Base-by-base conservation (phyloP, 1,284 basidiomycete species). In the Coniferiporia sulphurascens region DNA sequence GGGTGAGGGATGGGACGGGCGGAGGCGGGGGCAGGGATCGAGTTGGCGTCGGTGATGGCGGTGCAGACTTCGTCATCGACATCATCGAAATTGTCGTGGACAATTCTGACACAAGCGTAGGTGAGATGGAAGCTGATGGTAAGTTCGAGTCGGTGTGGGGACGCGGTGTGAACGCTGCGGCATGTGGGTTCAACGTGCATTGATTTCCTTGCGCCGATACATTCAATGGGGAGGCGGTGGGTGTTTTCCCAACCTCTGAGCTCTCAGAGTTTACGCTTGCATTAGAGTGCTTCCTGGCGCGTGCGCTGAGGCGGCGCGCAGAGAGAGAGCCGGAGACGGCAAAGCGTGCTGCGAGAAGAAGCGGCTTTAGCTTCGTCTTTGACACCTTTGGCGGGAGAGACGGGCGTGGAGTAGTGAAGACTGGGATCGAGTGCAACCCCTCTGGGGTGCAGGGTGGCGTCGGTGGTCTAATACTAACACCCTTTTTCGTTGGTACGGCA, bases 311-410 rank as follows among this genome's bases (percentile, higher is more conserved):
- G 4, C 52, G 45, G 6, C 46, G 50, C 4, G 57, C 19, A 6
- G 59, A 51, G 6, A n/a, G 48, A 12, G 54, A 52, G 10, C 34
- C 46, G n/a, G 44, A 46, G 15, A 21, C 44, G 8, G 44, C 44
- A 1, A 36, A 44, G n/a, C 38, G 48, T 5, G 55, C 35, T 7
- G 50, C 55, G 19, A 61, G 59, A 27, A 61, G 51, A 5, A 61
- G 51, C 5, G 59, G 59, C 49, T 57, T 61, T 55, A 61, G 38
- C n/a, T 49, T 45, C 7, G 41, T 17, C 45, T 56, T 61, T 34
- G 58, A 38, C 2, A 21, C 51, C 49, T 57, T 61, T 6, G 59
- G 59, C 15, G 59, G 59, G 4, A 61, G 55, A 2, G 59, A 57
- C 9, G 59, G 59, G n/a, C 59, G 48, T 19, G 48, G 43, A 4